phyloP scores from a whole-genome alignment of 768 basidiomycete species.

The Suillus decipiens region DNA sequence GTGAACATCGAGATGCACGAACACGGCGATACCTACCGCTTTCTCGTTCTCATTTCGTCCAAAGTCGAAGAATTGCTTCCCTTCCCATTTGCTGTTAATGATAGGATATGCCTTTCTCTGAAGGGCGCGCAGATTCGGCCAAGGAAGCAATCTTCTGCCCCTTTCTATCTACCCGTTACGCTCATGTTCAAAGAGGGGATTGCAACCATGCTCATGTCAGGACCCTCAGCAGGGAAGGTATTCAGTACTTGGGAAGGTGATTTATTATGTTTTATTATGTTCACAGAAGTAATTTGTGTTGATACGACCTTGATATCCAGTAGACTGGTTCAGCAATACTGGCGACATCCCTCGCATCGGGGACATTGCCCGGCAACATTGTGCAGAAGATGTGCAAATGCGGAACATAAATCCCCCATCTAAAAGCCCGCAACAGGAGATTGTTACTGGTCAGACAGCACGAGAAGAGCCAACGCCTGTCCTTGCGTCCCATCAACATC shows the following conservation, averaged over 20 bases:
- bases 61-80: slow-evolving; percentile 33
- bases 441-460: no score
- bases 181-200: slow-evolving; percentile 47
- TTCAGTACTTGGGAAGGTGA: slow-evolving; percentile 46
- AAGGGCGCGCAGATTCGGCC: slow-evolving; percentile 41
- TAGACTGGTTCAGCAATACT: slow-evolving; percentile 29
- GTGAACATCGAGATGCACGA: slow-evolving; percentile 32
- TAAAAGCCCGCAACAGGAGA: not conserved
- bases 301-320: slow-evolving; percentile 7
- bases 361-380: slow-evolving; percentile 14
- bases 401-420: not conserved
- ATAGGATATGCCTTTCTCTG: slow-evolving; percentile 49
- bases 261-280: slow-evolving; percentile 9
- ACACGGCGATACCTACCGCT: slow-evolving; percentile 24
- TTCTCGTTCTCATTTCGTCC: slow-evolving; percentile 43
- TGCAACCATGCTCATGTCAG: slow-evolving; percentile 39
- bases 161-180: slow-evolving; percentile 39
- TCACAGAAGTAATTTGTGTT: not conserved
- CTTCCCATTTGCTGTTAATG: slow-evolving; percentile 42
- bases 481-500: not conserved
- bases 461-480: not conserved
- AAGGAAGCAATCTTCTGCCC: slow-evolving; percentile 27
- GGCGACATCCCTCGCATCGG: slow-evolving; percentile 15
- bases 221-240: slow-evolving; percentile 26
- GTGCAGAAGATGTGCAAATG: not conserved